Percentiles rank a stretch among this genome's conserved stretches.
These are phyloP conservation scores for Gossypium australe DNA, from an alignment of 345 rosid genomes.

Conservation along the genomic window DNA sequence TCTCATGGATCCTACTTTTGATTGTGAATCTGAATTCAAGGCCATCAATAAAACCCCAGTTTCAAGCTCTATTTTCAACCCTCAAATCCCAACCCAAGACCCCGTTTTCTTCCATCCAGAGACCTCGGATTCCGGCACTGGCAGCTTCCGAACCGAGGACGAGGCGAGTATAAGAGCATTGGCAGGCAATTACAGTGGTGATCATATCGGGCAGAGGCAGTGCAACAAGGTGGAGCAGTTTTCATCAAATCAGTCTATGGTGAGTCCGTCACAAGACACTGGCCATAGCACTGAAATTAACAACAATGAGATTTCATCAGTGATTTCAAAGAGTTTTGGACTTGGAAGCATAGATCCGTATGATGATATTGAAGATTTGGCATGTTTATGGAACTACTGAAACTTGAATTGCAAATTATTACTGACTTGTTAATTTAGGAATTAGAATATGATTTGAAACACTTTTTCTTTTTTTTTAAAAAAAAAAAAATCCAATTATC, in stretches of 20 bases:
- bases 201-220: neutral
- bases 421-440: slow-evolving; percentile 15
- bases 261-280: slow-evolving; percentile 55
- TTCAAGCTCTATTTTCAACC: slow-evolving; percentile 14
- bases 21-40: slow-evolving; percentile 25
- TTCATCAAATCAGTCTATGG: slow-evolving; percentile 48
- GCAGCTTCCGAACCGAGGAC: slow-evolving; percentile 7
- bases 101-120: slow-evolving; percentile 14
- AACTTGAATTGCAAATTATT: neutral
- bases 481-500: too few species aligned
- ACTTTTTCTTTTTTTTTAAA: neutral
- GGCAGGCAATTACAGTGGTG: slow-evolving; percentile 4
- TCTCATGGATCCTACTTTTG: slow-evolving; percentile 34
- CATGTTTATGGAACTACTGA: slow-evolving; percentile 34
- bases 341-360: slow-evolving; percentile 16
- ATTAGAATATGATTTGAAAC: slow-evolving; percentile 6
- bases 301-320: slow-evolving; percentile 51
- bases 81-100: slow-evolving; percentile 20
- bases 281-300: slow-evolving; percentile 57
- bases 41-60: slow-evolving; percentile 8
- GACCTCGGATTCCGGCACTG: neutral
- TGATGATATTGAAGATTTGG: slow-evolving; percentile 36
- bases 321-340: slow-evolving; percentile 31
- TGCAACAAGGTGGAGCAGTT: slow-evolving; percentile 59
- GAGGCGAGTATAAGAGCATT: slow-evolving; percentile 23